Evolutionary conservation across 306 rosid species (phyloP).

Genomic region (Comarum palustre): DNA sequence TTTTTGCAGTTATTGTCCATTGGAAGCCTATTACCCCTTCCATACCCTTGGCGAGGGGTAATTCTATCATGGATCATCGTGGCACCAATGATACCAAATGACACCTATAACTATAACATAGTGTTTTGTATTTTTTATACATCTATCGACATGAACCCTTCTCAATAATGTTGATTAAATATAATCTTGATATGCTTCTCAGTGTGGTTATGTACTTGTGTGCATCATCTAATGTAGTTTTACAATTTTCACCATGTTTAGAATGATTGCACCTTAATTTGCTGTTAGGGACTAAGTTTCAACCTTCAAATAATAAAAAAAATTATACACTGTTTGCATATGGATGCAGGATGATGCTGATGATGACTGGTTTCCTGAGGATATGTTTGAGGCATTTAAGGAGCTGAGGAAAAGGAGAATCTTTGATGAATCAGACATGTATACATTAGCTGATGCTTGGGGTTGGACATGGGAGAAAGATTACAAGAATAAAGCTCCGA

Average conservation of each 20-base stretch:
- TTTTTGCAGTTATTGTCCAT: background rate
- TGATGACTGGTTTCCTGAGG: conserved; percentile 93
- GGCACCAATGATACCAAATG: background rate
- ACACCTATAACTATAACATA: too few species aligned
- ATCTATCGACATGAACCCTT: background rate
- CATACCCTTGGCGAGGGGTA: background rate
- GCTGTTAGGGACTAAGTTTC: background rate
- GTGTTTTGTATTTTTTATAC: background rate
- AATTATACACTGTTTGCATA: background rate
- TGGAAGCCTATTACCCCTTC: background rate
- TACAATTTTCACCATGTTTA: background rate
- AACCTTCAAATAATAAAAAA: background rate
- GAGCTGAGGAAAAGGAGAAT: conserved; percentile 77
- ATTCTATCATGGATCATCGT: background rate
- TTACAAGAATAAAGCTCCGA: conserved; percentile 61
- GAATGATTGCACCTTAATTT: background rate
- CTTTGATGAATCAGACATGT: conserved; percentile 92
- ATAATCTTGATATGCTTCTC: background rate
- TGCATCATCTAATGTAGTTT: background rate
- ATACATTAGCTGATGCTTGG: conserved; percentile 93
- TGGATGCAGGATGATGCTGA: conserved; percentile 73
- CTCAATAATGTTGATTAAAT: background rate
- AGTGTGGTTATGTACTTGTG: background rate
- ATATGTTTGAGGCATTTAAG: conserved; percentile 79
- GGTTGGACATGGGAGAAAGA: conserved; percentile 98